A percentile compares a stretch with the other conserved stretches of the same genome.
phyloP scores from a whole-genome alignment of 2,329 filamentous ascomycete species.

The Ophiocordyceps camponoti-saundersi region DNA sequence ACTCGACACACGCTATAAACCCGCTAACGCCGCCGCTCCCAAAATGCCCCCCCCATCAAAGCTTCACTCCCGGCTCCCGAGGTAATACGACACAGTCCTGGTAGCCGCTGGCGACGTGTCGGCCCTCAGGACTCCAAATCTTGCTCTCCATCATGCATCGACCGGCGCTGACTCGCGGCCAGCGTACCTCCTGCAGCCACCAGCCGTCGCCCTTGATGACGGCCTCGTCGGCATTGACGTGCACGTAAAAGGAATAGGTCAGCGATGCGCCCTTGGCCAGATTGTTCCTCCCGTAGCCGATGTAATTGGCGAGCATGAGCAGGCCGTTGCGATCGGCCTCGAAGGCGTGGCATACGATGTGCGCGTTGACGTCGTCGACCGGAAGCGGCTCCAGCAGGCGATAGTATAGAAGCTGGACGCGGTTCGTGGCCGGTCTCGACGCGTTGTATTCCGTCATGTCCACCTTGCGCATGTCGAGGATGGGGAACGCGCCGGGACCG shows the following conservation, averaged over 20 bases:
- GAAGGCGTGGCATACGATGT: constrained; percentile 31
- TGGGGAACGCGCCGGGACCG: constrained; percentile 27
- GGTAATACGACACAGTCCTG: constrained; percentile 31
- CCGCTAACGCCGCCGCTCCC: too few species aligned
- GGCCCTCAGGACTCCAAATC: constrained; percentile 35
- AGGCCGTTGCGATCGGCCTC: constrained; percentile 36
- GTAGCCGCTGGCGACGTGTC: constrained; percentile 36
- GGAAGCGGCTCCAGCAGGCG: constrained; percentile 27
- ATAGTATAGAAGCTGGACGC: constrained; percentile 31
- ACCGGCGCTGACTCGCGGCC: constrained; percentile 28
- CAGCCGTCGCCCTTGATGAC: constrained; percentile 29
- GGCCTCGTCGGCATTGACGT: constrained; percentile 29
- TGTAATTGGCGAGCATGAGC: constrained; percentile 30
- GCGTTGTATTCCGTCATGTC: constrained; percentile 30
- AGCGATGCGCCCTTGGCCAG: constrained; percentile 26
- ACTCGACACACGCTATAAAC: too few species aligned
- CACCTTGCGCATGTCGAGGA: constrained; percentile 36
- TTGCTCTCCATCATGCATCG: constrained; percentile 29
- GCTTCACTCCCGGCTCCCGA: neutral
- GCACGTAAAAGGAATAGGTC: constrained; percentile 34
- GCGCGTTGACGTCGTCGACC: constrained; percentile 21
- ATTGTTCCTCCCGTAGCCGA: constrained; percentile 24
- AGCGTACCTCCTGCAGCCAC: constrained; percentile 37
- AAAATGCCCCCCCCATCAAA: neutral
- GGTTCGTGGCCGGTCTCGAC: constrained; percentile 22